Evolutionary conservation across 768 basidiomycete genomes (phyloP).

Genomic region (Naganishia vishniacii): DNA sequence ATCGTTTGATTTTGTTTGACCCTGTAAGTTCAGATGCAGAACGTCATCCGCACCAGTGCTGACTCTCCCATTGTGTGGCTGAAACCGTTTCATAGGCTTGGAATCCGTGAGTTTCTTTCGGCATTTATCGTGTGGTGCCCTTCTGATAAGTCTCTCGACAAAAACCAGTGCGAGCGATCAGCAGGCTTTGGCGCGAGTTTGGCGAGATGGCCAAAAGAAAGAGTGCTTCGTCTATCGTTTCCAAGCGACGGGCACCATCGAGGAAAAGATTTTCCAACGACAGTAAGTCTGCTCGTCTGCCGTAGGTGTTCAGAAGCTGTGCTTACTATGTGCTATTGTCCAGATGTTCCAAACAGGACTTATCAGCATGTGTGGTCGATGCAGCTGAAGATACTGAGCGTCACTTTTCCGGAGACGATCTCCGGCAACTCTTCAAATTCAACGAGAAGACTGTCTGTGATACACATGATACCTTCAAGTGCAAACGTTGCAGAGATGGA

Average conservation of each 20-base stretch:
- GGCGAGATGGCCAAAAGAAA: conserved; percentile 99
- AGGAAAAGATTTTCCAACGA: conserved; percentile 98
- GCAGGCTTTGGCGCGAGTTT: conserved; percentile 94
- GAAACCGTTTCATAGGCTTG: conserved; percentile 26
- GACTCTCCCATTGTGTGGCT: not conserved
- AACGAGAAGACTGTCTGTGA: conserved; percentile 80
- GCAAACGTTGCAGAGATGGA: conserved; percentile 65
- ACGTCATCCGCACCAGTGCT: not conserved
- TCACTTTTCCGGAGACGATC: conserved; percentile 83
- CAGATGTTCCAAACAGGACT: conserved; percentile 73
- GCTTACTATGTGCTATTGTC: not conserved
- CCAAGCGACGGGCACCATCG: conserved; percentile 92
- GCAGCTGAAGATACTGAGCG: conserved; percentile 92
- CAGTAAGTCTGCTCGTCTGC: conserved; percentile 57
- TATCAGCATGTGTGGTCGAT: conserved; percentile 97
- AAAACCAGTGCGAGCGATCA: conserved; percentile 76
- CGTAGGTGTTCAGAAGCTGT: not conserved
- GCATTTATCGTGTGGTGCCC: not conserved
- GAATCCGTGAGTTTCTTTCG: conserved; percentile 24
- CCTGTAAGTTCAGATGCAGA: conserved; percentile 49
- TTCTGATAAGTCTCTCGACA: not conserved
- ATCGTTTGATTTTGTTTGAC: conserved; percentile 49
- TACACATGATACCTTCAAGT: conserved; percentile 96
- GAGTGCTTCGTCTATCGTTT: conserved; percentile 99
- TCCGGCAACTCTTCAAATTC: conserved; percentile 85